phyloP scores from a whole-genome alignment of 2,329 filamentous ascomycete genomes.

The Arachnopeziza araneosa region DNA sequence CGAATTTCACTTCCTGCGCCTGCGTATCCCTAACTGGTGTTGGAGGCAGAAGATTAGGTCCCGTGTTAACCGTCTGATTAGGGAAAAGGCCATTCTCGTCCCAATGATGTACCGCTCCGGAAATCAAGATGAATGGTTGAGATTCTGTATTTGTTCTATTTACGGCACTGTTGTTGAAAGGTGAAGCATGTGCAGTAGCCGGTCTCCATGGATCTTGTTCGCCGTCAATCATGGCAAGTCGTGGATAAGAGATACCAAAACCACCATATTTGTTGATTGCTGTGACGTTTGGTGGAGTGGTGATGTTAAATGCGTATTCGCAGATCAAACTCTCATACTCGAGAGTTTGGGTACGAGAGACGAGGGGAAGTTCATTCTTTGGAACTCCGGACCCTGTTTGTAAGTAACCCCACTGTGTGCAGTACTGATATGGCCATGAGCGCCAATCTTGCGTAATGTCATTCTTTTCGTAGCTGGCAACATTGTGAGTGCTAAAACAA shows the following conservation, averaged over 20 bases:
- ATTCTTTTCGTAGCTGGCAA: slow-evolving; percentile 39
- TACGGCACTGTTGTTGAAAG: slow-evolving; percentile 39
- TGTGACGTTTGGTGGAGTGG: slow-evolving; percentile 53
- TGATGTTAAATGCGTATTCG: slow-evolving; percentile 64
- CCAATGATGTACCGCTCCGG: slow-evolving; percentile 76
- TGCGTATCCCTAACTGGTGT: slow-evolving; percentile 54
- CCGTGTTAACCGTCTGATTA: slow-evolving; percentile 40
- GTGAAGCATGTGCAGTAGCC: slow-evolving; percentile 62
- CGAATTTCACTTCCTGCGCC: slow-evolving; percentile 52
- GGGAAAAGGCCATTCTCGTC: slow-evolving; percentile 64
- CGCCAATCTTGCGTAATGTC: slow-evolving; percentile 40
- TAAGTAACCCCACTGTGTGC: slow-evolving; percentile 68
- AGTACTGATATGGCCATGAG: slow-evolving; percentile 47
- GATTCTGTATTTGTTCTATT: slow-evolving; percentile 52
- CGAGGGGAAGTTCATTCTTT: slow-evolving; percentile 54
- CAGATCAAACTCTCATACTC: slow-evolving; percentile 60
- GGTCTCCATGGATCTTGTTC: slow-evolving; percentile 75
- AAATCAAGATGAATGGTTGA: slow-evolving; percentile 70
- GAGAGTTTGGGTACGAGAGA: slow-evolving; percentile 65
- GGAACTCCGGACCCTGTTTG: slow-evolving; percentile 68
- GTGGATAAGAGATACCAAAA: slow-evolving; percentile 62
- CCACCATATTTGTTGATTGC: slow-evolving; percentile 73
- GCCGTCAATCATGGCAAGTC: slow-evolving; percentile 73
- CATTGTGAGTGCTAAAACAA: slow-evolving; percentile 46
- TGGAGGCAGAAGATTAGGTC: slow-evolving; percentile 46